Evolutionary conservation across 2,329 filamentous ascomycete genomes (phyloP).

Genomic region (Cordyceps tenuipes): DNA sequence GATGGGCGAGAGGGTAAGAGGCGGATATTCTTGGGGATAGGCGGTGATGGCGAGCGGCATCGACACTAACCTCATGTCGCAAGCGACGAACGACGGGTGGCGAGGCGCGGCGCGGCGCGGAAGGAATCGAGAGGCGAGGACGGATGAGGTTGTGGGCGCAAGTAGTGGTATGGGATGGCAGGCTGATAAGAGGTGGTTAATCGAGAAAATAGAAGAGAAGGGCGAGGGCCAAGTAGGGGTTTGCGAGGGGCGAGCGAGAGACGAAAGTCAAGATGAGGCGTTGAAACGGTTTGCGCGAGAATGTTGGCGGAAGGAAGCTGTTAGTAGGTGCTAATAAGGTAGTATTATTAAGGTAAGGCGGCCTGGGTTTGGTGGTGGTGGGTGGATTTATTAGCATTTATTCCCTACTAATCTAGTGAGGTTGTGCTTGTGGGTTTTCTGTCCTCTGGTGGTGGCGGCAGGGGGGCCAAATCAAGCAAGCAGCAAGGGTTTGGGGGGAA

Average conservation of each 20-base stretch:
- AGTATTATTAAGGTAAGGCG: background rate
- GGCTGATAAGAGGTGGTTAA: background rate
- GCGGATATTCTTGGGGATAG: slow-evolving; percentile 19
- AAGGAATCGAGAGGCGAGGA: slow-evolving; percentile 20
- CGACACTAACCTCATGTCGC: slow-evolving; percentile 13
- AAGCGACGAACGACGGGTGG: background rate
- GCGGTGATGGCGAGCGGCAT: slow-evolving; percentile 25
- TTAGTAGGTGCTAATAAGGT: background rate
- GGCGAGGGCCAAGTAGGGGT: background rate
- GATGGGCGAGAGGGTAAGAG: background rate
- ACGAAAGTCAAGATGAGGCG: background rate
- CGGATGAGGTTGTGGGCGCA: slow-evolving; percentile 29
- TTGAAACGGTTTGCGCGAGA: slow-evolving; percentile 5
- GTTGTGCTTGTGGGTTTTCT: too few species aligned
- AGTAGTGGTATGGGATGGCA: background rate
- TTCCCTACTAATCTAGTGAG: too few species aligned
- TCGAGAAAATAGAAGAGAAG: background rate
- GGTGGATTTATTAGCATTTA: too few species aligned
- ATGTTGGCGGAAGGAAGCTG: background rate
- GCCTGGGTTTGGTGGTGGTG: background rate
- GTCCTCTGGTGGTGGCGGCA: too few species aligned
- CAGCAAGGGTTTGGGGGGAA: too few species aligned
- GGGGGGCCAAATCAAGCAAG: too few species aligned
- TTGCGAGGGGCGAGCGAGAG: background rate
- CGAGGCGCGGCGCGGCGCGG: background rate